Evolutionary conservation across 495 filamentous ascomycete genomes (phyloP), one percentile per base, ranked within the genome.

Genomic region (Penicillium daleae): DNA sequence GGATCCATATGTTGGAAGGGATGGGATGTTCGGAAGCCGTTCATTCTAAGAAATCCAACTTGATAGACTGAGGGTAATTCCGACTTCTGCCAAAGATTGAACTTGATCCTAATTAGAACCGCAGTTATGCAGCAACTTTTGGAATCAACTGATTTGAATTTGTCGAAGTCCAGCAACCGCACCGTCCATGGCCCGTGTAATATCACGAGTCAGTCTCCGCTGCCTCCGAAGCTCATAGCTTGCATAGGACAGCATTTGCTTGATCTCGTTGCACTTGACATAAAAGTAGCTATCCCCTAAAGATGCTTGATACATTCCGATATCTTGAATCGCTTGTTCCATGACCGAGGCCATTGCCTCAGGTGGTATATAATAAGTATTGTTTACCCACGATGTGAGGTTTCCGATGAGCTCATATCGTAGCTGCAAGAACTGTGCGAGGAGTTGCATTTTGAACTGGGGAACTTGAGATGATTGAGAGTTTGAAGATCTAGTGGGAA

Each of bases 381-480:
- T n/a, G 27, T 52, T 52, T 6, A 52, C 26, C 49, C 49, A 52
- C 2, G 49, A 27, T 32, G 49, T 52, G 15, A 52, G 49, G 12
- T 17, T 29, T 6, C 26, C 49, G 26, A 52, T 52, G 49, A 52
- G 49, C 27, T 52, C 26, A 27, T 32, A 31, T 2, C 24, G 26
- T 19, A 52, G 49, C 15, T 52, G 10, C 2, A 52, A 2, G 13
- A 52, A 52, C 32, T 31, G 49, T 17, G 15, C 49, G 49, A 31
- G 26, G 49, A 31, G 49, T n/a, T 52, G 49, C 49, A 52, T 52
- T 10, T 2, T 56, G n/a, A 22, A 42, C 6, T 7, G 6, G n/a
- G 4, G 6, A 19, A 15, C 0, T 40, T 2, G 1, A 24, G 21
- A 22, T 21, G 3, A n/a, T n/a, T n/a, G n/a, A n/a, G n/a, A n/a